A percentile compares a stretch with the other conserved stretches of the same genome.
Conservation (phyloP, 768 basidiomycete species). For the Leccinellum rugosiceps region DNA sequence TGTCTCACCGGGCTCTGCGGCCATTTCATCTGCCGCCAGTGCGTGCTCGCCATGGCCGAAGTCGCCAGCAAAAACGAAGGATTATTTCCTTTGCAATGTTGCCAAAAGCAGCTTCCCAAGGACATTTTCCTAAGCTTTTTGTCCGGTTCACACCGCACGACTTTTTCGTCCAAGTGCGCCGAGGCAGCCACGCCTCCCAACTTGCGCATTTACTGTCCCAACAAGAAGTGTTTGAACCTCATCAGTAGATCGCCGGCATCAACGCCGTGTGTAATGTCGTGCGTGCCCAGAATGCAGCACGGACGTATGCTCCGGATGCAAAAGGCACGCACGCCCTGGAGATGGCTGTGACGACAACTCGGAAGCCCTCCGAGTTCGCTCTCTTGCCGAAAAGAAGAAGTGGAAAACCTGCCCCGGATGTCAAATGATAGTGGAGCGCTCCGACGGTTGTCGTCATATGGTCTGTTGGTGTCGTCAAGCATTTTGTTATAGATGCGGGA, state of each 20-base stretch:
- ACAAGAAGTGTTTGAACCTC: constrained; percentile 48
- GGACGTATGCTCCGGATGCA: constrained; percentile 48
- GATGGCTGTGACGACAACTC: constrained; percentile 41
- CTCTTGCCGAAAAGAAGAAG: constrained; percentile 41
- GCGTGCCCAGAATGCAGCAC: constrained; percentile 44
- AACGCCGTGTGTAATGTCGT: constrained; percentile 26
- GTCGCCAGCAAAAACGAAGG: constrained; percentile 46
- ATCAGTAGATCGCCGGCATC: constrained; percentile 39
- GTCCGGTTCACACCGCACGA: constrained; percentile 20
- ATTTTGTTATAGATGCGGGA: constrained; percentile 26
- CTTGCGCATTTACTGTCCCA: constrained; percentile 49
- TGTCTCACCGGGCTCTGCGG: constrained; percentile 41
- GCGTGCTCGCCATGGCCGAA: constrained; percentile 41
- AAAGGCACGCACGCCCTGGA: constrained; percentile 38
- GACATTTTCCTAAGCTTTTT: constrained; percentile 32
- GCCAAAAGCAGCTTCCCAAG: constrained; percentile 36
- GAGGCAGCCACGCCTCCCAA: constrained; percentile 45
- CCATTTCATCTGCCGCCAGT: constrained; percentile 47
- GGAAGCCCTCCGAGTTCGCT: constrained; percentile 38
- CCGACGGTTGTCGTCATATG: constrained; percentile 56
- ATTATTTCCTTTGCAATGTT: constrained; percentile 51
- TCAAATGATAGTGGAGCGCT: constrained; percentile 50
- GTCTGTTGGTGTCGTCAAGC: constrained; percentile 43
- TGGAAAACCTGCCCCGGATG: constrained; percentile 69
- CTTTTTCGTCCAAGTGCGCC: constrained; percentile 40